Evolutionary conservation across 345 rosid species (phyloP).

Genomic region (Gossypium turneri): DNA sequence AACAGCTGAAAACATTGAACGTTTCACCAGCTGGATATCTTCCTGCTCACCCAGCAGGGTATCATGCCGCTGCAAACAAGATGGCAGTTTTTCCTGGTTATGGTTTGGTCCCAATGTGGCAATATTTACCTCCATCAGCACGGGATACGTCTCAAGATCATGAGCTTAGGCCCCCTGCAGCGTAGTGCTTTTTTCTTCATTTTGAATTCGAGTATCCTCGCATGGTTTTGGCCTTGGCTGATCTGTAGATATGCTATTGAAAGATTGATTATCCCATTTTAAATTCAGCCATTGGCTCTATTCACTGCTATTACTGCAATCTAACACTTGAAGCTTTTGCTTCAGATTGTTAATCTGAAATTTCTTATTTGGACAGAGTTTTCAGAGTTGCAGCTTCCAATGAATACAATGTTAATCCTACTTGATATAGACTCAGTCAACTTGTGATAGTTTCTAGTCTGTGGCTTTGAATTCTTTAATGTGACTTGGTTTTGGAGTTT

Average conservation of each 20-base stretch:
- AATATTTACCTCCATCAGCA: constrained; percentile 71
- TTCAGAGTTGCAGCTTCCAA: background rate
- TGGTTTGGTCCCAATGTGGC: constrained; percentile 91
- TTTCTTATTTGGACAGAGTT: background rate
- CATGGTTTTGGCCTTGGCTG: background rate
- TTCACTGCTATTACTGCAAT: background rate
- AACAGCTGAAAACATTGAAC: constrained; percentile 57
- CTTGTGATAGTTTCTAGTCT: background rate
- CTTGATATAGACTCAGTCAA: background rate
- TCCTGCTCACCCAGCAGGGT: constrained; percentile 50
- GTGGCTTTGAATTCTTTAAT: background rate
- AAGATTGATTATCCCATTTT: background rate
- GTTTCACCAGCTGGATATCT: constrained; percentile 56
- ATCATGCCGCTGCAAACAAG: constrained; percentile 50
- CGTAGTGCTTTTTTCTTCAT: constrained; percentile 26
- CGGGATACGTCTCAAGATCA: constrained; percentile 88
- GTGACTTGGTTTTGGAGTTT: background rate
- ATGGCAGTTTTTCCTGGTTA: constrained; percentile 63
- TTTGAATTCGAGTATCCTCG: background rate
- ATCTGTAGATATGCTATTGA: background rate
- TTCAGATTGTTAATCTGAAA: too few relatives aligned
- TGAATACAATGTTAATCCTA: background rate
- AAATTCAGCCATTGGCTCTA: constrained; percentile 1
- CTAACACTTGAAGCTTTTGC: background rate
- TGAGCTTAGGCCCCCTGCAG: constrained; percentile 97